Percentiles rank a stretch among this genome's conserved stretches.
Conservation (phyloP, 2,329 filamentous ascomycete genomes). For the Arthrobotrys megalospora region DNA sequence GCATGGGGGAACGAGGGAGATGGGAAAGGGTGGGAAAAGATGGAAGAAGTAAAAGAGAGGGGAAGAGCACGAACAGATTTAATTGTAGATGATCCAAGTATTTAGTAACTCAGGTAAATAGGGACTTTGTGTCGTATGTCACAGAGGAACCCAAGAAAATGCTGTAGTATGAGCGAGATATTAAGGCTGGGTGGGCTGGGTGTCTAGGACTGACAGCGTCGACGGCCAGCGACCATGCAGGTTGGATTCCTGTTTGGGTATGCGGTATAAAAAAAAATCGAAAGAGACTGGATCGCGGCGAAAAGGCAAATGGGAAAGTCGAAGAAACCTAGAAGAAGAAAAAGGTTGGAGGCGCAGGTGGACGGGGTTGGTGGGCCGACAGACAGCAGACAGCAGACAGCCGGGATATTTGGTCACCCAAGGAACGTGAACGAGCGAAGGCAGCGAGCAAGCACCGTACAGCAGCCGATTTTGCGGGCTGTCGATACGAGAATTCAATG, state of each 20-base stretch:
- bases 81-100: slow-evolving; percentile 47
- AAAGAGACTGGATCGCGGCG: slow-evolving; percentile 27
- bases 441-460: slow-evolving; percentile 5
- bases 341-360: slow-evolving; percentile 28
- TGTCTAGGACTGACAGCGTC: slow-evolving; percentile 46
- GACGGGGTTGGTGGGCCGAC: slow-evolving; percentile 47
- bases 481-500: slow-evolving; percentile 19
- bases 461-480: slow-evolving; percentile 23
- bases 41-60: slow-evolving; percentile 18
- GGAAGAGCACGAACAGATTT: slow-evolving; percentile 57
- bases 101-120: slow-evolving; percentile 53
- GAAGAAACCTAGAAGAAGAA: slow-evolving; percentile 12
- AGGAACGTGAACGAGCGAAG: slow-evolving; percentile 44
- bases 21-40: background rate
- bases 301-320: slow-evolving; percentile 27
- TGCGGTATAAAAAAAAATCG: slow-evolving; percentile 38
- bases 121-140: slow-evolving; percentile 26
- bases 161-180: slow-evolving; percentile 61
- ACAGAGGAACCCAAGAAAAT: slow-evolving; percentile 29
- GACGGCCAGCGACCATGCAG: slow-evolving; percentile 41
- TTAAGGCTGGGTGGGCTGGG: slow-evolving; percentile 45
- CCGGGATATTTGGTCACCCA: slow-evolving; percentile 46
- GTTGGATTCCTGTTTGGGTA: slow-evolving; percentile 54
- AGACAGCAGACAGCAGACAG: slow-evolving; percentile 18
- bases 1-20: slow-evolving; percentile 25